Base-by-base conservation (phyloP, 768 basidiomycete genomes). In the Dendrothele bispora region DNA sequence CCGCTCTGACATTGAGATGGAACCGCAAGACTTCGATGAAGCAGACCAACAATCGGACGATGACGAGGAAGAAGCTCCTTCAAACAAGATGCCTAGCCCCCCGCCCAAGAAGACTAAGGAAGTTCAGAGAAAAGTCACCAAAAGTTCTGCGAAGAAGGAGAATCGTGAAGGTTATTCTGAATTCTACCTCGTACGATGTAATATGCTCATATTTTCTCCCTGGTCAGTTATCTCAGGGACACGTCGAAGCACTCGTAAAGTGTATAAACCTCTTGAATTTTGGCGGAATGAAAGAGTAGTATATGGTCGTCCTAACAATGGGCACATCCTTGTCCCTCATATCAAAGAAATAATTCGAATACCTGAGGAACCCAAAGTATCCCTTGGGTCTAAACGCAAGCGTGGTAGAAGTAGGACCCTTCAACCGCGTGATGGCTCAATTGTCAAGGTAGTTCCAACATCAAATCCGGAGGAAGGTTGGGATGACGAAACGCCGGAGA, bases 201-300 rank as follows among this genome's bases (percentile, higher is more conserved):
- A 40, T 34, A 10, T 28, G 2, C 21, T 8, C 6, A 20, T n/a
- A 14, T 4, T 24, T 5, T 21, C 20, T 36, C 39, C 24, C 29
- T 17, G 30, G 15, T 43, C 29, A 47, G 38, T 6, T 15, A 14
- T n/a, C 53, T 17, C 28, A 38, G 85, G 84, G 20, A 70, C 88
- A 2, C 84, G 93, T 15, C 83, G 87, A 41, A 86, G 91, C 25
- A 69, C 70, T 39, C 83, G 95, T 20, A 71, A 78, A 44, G 81
- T 82, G 26, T 83, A 81, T 56, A 69, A 69, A 40, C 95, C 95
- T 4, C 72, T 98, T 28, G 88, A 91, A 32, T 95, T 78, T 73
- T 98, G 95, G 95, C 81, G 93, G n/a, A 82, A 83, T 55, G 95
- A 98, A 68, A 86, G 83, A 52, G 79, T 92, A 20, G 84, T 94